Base-by-base conservation (phyloP, 495 filamentous ascomycete genomes). In the Penicillium goetzii region DNA sequence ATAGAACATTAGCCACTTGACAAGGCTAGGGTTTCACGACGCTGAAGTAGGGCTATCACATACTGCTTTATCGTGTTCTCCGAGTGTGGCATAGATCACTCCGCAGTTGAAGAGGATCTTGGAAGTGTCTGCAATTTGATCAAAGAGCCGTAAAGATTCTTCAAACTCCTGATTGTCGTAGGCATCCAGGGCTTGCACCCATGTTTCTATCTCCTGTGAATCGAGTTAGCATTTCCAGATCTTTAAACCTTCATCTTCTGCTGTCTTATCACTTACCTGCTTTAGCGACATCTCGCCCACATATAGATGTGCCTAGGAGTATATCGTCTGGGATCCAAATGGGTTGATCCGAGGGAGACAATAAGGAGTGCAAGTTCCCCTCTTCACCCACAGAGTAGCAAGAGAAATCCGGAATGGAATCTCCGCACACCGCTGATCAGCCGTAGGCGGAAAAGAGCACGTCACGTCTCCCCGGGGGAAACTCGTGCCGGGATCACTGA, bases 31-130 rank as follows among this genome's bases (percentile, higher is more conserved):
- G 14, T 21, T 3, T n/a, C 19, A 28, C 21, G 32, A 3, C 17
- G 12, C 4, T 43, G 6, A 23, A n/a, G n/a, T 33, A 52, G 11
- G 14, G 33, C 17, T 84, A 8, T 50, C 17, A 84, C 92, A 71
- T 84, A 99, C 95, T 67, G 95, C 95, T 83, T 89, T 91, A 67
- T 92, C 90, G 80, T 99, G 95, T 73, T 97, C 91, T 62, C 95
- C 96, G n/a, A 99, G 79, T 0, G 95, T 98, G 11, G 95, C 95
- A 84, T 95, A 92, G 74, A 99, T 98, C 53, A 99, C 95, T 57
- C 96, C 95, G 78, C 93, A 95, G 74, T 99, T 99, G 83, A 99
- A 99, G 45, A 96, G 81, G 61, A 99, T 99, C 83, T 97, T 98
- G 55, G 96, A 97, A 3, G 95, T 99, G 74, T 98, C 96, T 58